A percentile compares a stretch with the other conserved stretches of the same genome.
Evolutionary conservation across 2,329 filamentous ascomycete species (phyloP).

Genomic region (Nigrospora osmanthi): DNA sequence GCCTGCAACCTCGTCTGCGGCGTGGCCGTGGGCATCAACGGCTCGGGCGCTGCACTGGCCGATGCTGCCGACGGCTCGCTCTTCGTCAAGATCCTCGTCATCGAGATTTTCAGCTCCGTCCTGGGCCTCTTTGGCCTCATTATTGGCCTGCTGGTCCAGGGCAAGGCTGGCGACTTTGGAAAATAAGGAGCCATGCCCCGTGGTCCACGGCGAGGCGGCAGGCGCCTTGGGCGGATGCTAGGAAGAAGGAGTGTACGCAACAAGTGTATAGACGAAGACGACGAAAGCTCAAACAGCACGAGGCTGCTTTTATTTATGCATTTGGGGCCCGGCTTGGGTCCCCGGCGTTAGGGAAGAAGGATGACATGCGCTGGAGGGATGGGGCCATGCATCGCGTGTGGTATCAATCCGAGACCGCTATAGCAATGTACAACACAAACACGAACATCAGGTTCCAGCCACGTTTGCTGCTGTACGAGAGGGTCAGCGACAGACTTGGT

Average conservation of each 20-base stretch:
- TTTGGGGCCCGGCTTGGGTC: constrained; percentile 2
- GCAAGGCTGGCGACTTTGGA: constrained; percentile 73
- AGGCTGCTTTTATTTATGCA: constrained; percentile 3
- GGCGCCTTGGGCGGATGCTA: too few relatives aligned
- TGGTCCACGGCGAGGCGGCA: too few relatives aligned
- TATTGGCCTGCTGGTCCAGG: constrained; percentile 79
- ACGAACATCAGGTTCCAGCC: not conserved
- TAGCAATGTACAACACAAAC: constrained; percentile 5
- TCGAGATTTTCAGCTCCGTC: constrained; percentile 98
- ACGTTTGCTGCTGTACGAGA: too few relatives aligned
- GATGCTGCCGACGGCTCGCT: constrained; percentile 88
- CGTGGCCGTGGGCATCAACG: constrained; percentile 95
- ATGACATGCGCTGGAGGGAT: not conserved
- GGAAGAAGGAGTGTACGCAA: not conserved
- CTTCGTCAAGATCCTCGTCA: constrained; percentile 98
- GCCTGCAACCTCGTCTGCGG: constrained; percentile 95
- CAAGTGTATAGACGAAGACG: not conserved
- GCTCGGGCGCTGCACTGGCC: constrained; percentile 89
- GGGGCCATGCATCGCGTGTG: constrained; percentile 2
- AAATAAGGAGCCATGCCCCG: constrained; percentile 9
- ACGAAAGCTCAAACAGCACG: not conserved
- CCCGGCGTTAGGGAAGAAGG: constrained; percentile 6
- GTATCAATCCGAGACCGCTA: constrained; percentile 1
- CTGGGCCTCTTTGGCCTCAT: constrained; percentile 95
- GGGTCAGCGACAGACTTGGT: too few relatives aligned